A percentile compares a stretch with the other conserved stretches of the same genome.
Evolutionary conservation across 805 yeast genomes (phyloP).

Genomic region (Starmerella apicola): DNA sequence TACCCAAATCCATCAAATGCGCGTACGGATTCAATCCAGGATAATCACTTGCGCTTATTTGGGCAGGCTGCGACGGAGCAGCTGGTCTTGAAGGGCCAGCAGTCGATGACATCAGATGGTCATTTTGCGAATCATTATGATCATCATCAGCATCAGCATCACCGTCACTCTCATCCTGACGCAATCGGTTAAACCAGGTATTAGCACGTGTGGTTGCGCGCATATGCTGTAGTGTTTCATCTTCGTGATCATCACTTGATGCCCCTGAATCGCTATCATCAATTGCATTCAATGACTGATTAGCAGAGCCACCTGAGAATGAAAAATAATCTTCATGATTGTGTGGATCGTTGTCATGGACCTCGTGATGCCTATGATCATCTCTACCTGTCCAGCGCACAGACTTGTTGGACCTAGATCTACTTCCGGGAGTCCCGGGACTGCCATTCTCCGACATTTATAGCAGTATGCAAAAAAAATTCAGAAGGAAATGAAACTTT

Average conservation of each 20-base stretch:
- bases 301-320: constrained; percentile 16
- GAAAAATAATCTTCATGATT: constrained; percentile 12
- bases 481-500: too few species aligned
- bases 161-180: constrained; percentile 10
- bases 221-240: constrained; percentile 3
- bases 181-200: constrained; percentile 18
- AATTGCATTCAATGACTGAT: neutral
- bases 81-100: neutral
- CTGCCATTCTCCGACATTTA: neutral
- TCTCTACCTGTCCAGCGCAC: constrained; percentile 16
- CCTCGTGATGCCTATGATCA: constrained; percentile 3
- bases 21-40: constrained; percentile 10
- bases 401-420: constrained; percentile 4
- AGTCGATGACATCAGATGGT: neutral
- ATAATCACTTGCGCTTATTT: neutral
- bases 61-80: neutral
- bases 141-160: constrained; percentile 7
- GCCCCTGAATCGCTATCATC: constrained; percentile 1
- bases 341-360: neutral
- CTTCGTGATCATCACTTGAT: constrained; percentile 6
- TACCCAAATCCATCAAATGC: constrained; percentile 23
- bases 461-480: too few species aligned
- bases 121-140: constrained; percentile 3
- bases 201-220: constrained; percentile 19
- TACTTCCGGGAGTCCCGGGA: neutral